phyloP scores from a whole-genome alignment of 768 basidiomycete genomes.

The Mycena haematopus region DNA sequence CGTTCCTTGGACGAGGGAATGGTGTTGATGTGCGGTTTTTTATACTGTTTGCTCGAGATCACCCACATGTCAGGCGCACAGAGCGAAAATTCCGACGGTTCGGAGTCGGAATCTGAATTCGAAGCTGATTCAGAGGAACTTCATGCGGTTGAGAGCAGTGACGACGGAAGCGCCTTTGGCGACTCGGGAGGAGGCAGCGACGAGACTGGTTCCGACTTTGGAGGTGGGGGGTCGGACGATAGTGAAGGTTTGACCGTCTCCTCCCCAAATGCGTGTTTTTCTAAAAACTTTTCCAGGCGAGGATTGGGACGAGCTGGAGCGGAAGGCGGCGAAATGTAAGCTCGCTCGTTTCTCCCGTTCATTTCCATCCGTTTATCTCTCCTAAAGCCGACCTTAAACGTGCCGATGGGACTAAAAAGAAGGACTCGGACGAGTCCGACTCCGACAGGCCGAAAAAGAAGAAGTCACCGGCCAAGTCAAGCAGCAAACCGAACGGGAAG shows the following conservation, averaged over 20 bases:
- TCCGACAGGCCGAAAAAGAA: slow-evolving; percentile 32
- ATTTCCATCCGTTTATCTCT: neutral
- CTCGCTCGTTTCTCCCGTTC: neutral
- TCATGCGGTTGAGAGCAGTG: slow-evolving; percentile 61
- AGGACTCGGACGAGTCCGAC: slow-evolving; percentile 28
- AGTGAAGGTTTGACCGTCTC: slow-evolving; percentile 59
- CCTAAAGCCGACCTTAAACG: slow-evolving; percentile 30
- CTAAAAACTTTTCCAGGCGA: slow-evolving; percentile 64
- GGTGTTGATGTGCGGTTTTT: slow-evolving; percentile 66
- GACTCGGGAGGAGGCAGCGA: slow-evolving; percentile 69
- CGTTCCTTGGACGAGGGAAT: slow-evolving; percentile 81
- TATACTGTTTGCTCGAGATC: slow-evolving; percentile 6
- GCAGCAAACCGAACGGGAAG: slow-evolving; percentile 50
- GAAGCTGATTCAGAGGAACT: slow-evolving; percentile 60
- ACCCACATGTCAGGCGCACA: slow-evolving; percentile 27
- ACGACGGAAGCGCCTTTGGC: slow-evolving; percentile 72
- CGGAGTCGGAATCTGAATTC: slow-evolving; percentile 58
- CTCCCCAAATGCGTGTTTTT: neutral
- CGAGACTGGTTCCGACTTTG: slow-evolving; percentile 73
- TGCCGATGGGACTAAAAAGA: slow-evolving; percentile 21
- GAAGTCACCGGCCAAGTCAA: slow-evolving; percentile 36
- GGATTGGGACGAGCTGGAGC: slow-evolving; percentile 96
- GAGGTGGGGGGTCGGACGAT: slow-evolving; percentile 47
- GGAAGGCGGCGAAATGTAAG: slow-evolving; percentile 87
- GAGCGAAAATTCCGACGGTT: slow-evolving; percentile 52